Evolutionary conservation across 345 rosid species (phyloP), one percentile per base, ranked within the genome.

Genomic region (Eucalyptus dawsonii): DNA sequence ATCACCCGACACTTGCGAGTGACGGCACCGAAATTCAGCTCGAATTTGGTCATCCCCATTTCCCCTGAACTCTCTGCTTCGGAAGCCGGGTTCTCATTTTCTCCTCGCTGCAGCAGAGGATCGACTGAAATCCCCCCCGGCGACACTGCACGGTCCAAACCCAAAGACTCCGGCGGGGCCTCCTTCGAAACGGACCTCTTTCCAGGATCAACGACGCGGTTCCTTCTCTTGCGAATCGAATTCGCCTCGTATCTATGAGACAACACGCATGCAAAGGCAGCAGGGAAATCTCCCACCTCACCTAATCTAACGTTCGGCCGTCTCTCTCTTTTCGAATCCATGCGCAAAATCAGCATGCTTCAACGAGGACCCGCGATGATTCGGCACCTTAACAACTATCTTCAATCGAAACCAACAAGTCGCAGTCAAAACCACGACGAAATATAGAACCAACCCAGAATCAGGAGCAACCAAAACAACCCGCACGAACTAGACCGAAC

Each of bases 301-400:
- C 94, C 94, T 87, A 95, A 90, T 89, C 96, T 95, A 88, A 95
- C 95, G 86, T 93, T 94, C 22, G 95, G 95, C 81, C 95, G 94
- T 80, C 96, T 92, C 89, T 91, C 93, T 86, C 96, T 86, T 90
- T 94, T 94, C 16, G 93, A 90, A 88, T 92, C 93, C 96, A 95
- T 93, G 91, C 89, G 91, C 89, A 92, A 88, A 53, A 93, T 92
- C 92, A 93, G 89, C 95, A 94, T 93, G 27, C 45, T 40, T 21
- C 47, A 40, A 11, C 83, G 47, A 76, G 83, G 22, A 76, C 83
- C 12, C 8, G 27, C 47, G 47, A 40, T 21, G 47, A 72, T 40
- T 72, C 81, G 11, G 45, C 21, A 72, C 45, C 81, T 10, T 42
- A 19, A 37, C 81, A 72, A 37, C 81, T 37, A 5, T 10, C 45